Percentiles rank a stretch among this genome's conserved stretches.
Evolutionary conservation across 2,329 filamentous ascomycete species (phyloP).

Genomic region (Ophiostoma ips): DNA sequence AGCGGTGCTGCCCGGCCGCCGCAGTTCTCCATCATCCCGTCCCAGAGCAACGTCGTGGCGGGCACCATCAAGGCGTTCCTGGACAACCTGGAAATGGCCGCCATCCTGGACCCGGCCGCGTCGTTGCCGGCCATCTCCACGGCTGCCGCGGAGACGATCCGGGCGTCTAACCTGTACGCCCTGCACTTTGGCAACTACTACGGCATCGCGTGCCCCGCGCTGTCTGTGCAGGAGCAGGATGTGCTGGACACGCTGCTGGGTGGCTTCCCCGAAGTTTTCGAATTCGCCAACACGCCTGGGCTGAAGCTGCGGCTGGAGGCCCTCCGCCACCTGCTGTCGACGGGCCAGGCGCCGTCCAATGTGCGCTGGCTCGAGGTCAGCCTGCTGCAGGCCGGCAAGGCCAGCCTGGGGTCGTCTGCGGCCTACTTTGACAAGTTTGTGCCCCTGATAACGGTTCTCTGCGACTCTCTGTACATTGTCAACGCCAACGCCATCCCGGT

Average conservation of each 20-base stretch:
- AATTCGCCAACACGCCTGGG: constrained; percentile 13
- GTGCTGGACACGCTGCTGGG: constrained; percentile 25
- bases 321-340: constrained; percentile 22
- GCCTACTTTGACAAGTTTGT: constrained; percentile 29
- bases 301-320: constrained; percentile 18
- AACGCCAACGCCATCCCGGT: constrained; percentile 18
- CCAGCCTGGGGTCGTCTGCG: constrained; percentile 20
- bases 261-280: constrained; percentile 16
- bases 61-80: constrained; percentile 33
- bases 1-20: constrained; percentile 11
- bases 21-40: constrained; percentile 9
- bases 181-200: constrained; percentile 26
- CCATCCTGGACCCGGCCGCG: constrained; percentile 20
- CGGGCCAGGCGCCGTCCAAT: constrained; percentile 21
- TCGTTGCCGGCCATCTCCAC: constrained; percentile 3
- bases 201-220: constrained; percentile 15
- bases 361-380: constrained; percentile 37
- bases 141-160: constrained; percentile 21
- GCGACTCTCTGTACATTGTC: constrained; percentile 29
- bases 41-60: constrained; percentile 24
- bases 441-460: constrained; percentile 26
- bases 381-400: constrained; percentile 36
- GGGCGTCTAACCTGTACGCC: constrained; percentile 28
- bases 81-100: constrained; percentile 36
- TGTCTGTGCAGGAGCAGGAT: constrained; percentile 22